Percentiles rank a stretch among this genome's conserved stretches.
Conservation (phyloP, 2,329 filamentous ascomycete species). For the Botrytis squamosa region DNA sequence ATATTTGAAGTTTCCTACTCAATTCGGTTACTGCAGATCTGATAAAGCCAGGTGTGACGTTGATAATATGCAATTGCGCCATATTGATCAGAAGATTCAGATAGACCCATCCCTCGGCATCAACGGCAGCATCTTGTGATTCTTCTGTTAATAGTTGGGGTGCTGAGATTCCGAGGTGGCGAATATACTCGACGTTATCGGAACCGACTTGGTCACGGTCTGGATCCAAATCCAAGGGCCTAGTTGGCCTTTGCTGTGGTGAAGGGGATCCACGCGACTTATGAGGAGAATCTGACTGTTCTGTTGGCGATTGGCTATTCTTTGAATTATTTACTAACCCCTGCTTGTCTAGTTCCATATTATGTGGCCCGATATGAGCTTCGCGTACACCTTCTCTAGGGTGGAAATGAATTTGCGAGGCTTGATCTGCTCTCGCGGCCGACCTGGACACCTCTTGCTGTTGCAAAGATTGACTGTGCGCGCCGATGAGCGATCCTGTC, state of each 20-base stretch:
- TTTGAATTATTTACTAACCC: slow-evolving; percentile 30
- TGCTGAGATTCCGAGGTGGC: slow-evolving; percentile 67
- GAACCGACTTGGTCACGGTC: slow-evolving; percentile 71
- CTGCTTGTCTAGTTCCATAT: slow-evolving; percentile 27
- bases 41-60: slow-evolving; percentile 76
- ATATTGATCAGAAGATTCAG: slow-evolving; percentile 77
- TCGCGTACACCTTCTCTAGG: slow-evolving; percentile 42
- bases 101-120: slow-evolving; percentile 76
- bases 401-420: slow-evolving; percentile 28
- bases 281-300: slow-evolving; percentile 23
- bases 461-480: slow-evolving; percentile 34
- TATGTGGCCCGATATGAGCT: slow-evolving; percentile 41
- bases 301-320: slow-evolving; percentile 21
- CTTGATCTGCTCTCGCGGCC: slow-evolving; percentile 45
- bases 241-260: slow-evolving; percentile 73
- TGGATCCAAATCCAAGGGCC: slow-evolving; percentile 74
- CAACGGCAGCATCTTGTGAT: slow-evolving; percentile 54
- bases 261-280: slow-evolving; percentile 33
- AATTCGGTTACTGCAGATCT: slow-evolving; percentile 67
- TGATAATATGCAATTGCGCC: slow-evolving; percentile 82
- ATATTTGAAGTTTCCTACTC: slow-evolving; percentile 75
- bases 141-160: slow-evolving; percentile 52
- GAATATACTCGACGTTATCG: slow-evolving; percentile 79
- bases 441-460: slow-evolving; percentile 54
- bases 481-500: slow-evolving; percentile 41